A percentile compares a stretch with the other conserved stretches of the same genome.
Evolutionary conservation across 257 asterid species (phyloP).

Genomic region (Solanum clarkiae): DNA sequence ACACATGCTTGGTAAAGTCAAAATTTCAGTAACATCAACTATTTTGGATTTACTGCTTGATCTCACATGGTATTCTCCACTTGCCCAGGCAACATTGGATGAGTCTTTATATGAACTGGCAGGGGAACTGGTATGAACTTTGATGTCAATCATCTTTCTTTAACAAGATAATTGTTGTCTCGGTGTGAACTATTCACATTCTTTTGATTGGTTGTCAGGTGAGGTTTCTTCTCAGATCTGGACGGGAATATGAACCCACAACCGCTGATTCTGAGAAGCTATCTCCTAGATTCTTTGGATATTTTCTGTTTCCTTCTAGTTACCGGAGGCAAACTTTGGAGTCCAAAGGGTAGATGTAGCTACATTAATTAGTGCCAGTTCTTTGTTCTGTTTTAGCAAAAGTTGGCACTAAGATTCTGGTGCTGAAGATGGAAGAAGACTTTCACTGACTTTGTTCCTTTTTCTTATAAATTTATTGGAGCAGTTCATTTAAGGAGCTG

Average conservation of each 20-base stretch:
- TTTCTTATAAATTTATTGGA: conserved; percentile 10
- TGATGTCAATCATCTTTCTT: background rate
- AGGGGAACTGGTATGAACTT: conserved; percentile 89
- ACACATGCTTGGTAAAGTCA: background rate
- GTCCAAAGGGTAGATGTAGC: conserved; percentile 43
- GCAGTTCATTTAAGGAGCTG: conserved; percentile 76
- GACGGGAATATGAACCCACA: conserved; percentile 83
- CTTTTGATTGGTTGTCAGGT: conserved; percentile 34
- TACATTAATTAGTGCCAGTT: background rate
- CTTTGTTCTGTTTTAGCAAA: background rate
- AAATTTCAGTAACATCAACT: background rate
- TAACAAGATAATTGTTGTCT: conserved; percentile 1
- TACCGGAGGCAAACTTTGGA: conserved; percentile 70
- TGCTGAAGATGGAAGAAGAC: background rate
- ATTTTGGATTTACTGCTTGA: background rate
- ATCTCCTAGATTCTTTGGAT: conserved; percentile 89
- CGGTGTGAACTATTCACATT: background rate
- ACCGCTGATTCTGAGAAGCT: conserved; percentile 52
- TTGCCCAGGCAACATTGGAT: conserved; percentile 84
- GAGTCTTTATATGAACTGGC: conserved; percentile 92
- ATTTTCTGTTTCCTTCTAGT: conserved; percentile 73
- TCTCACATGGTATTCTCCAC: conserved; percentile 1
- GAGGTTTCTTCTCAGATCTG: conserved; percentile 94
- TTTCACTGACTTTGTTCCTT: background rate
- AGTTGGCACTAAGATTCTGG: background rate